These are phyloP conservation scores for Tuber borchii DNA, from an alignment of 495 filamentous ascomycete genomes.

Conservation along the genomic window DNA sequence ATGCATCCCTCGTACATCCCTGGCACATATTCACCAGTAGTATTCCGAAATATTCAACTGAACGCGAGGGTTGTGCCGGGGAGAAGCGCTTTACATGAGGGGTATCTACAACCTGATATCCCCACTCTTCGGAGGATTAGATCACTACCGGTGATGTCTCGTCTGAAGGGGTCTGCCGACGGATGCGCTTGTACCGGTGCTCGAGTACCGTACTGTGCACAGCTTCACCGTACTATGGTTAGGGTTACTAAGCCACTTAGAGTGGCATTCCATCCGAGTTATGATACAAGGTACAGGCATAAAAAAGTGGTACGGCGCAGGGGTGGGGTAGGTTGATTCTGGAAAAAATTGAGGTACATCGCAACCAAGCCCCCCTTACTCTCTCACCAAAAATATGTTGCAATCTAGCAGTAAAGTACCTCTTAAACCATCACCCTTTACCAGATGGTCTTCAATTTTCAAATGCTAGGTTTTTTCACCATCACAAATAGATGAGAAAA, in stretches of 20 bases:
- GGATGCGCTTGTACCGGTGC: neutral
- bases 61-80: neutral
- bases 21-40: neutral
- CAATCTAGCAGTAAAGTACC: no score
- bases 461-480: no score
- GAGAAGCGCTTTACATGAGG: neutral
- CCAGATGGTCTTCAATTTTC: no score
- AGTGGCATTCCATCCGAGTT: neutral
- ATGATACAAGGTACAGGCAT: no score
- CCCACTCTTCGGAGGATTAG: neutral
- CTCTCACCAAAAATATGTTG: no score
- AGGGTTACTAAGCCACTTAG: neutral
- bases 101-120: neutral
- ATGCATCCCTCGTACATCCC: neutral
- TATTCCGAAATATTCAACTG: neutral
- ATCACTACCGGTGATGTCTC: neutral
- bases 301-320: no score
- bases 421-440: no score
- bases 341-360: no score
- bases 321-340: no score
- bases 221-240: neutral
- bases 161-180: neutral
- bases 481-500: no score
- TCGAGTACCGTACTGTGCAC: no score
- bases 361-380: no score